Conservation (phyloP, 352 stramenopile species). For the Phytopythium ostracodes region DNA sequence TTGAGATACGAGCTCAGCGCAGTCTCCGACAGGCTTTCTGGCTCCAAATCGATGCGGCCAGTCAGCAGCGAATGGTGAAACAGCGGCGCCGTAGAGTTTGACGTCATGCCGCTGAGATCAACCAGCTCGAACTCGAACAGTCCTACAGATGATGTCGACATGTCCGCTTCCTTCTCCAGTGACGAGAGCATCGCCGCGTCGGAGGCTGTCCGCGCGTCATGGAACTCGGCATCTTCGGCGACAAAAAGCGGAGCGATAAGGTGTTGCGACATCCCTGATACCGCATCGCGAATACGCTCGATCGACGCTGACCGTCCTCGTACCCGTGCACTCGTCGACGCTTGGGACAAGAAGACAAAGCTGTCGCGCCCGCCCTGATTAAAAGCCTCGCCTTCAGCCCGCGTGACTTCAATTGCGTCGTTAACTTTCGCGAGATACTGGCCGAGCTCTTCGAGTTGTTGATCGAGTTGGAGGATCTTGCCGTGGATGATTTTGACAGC, state of each 20-base stretch:
- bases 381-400: constrained; percentile 49
- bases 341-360: constrained; percentile 45
- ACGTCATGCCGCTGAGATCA: constrained; percentile 69
- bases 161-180: constrained; percentile 32
- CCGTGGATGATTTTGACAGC: constrained; percentile 79
- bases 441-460: constrained; percentile 63
- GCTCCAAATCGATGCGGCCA: constrained; percentile 67
- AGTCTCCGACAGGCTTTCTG: constrained; percentile 61
- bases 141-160: constrained; percentile 51
- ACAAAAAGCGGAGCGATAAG: constrained; percentile 71
- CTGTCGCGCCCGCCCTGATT: constrained; percentile 46
- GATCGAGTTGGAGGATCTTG: constrained; percentile 75
- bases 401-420: constrained; percentile 60
- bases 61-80: constrained; percentile 83
- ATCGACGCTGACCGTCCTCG: constrained; percentile 39
- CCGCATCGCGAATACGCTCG: constrained; percentile 47
- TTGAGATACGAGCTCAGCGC: constrained; percentile 59
- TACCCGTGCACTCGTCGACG: constrained; percentile 13
- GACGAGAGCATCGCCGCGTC: constrained; percentile 21
- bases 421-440: constrained; percentile 72
- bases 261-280: constrained; percentile 74
- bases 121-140: constrained; percentile 86
- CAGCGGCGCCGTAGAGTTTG: constrained; percentile 45
- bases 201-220: constrained; percentile 58
- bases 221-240: constrained; percentile 82